phyloP scores from a whole-genome alignment of 306 rosid genomes.

The Prunus campanulata region DNA sequence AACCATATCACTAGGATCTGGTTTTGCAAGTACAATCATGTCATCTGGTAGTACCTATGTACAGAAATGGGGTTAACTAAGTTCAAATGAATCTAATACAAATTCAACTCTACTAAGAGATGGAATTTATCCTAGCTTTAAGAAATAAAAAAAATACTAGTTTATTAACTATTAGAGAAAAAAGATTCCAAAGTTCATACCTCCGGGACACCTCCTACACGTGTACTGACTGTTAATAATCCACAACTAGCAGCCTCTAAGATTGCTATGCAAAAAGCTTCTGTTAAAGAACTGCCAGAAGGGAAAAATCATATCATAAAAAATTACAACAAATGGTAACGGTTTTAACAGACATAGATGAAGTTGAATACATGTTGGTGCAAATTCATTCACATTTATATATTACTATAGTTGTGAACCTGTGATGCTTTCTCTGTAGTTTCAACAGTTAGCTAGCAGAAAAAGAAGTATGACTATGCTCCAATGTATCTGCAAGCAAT shows the following conservation, averaged over 20 bases:
- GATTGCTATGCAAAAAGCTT: conserved; percentile 98
- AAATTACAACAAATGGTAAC: not conserved
- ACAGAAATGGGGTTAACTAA: conserved; percentile 25
- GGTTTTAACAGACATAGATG: not conserved
- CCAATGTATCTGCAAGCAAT: not conserved
- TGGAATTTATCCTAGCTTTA: not conserved
- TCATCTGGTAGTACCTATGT: conserved; percentile 86
- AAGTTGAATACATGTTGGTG: not conserved
- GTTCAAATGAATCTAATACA: not conserved
- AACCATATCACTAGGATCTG: conserved; percentile 88
- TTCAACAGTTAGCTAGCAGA: not conserved
- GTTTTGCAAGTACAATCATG: conserved; percentile 87
- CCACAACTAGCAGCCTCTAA: conserved; percentile 98
- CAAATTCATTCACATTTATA: not conserved
- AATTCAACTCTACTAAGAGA: not conserved
- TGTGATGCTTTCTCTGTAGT: not conserved
- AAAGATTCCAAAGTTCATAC: conserved; percentile 31
- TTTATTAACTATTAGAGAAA: conserved; percentile 14
- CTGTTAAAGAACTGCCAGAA: conserved; percentile 76
- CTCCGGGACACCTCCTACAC: conserved; percentile 98
- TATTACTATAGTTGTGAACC: not conserved
- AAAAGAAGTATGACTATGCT: not conserved
- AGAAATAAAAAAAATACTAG: not conserved
- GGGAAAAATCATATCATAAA: conserved; percentile 3
- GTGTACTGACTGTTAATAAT: conserved; percentile 85